phyloP scores from a whole-genome alignment of 345 rosid species.

The Psidium guajava region DNA sequence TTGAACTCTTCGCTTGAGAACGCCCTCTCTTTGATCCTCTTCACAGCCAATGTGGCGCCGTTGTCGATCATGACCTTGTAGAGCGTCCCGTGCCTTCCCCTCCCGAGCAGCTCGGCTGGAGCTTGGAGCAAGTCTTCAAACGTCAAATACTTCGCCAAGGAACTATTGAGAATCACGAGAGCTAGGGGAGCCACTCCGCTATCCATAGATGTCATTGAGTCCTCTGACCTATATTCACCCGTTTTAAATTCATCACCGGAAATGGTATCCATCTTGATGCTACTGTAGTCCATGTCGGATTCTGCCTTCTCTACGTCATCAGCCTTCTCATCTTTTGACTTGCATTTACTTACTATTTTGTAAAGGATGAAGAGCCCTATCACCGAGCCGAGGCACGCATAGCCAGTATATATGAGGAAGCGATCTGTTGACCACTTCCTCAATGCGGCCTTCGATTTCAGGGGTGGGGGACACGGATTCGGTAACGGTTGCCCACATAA shows the following conservation, averaged over 20 bases:
- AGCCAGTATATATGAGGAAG: constrained; percentile 6
- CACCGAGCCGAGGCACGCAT: neutral
- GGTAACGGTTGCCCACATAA: constrained; percentile 1
- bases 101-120: constrained; percentile 5
- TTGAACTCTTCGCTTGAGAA: neutral
- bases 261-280: neutral
- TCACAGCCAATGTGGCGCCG: constrained; percentile 1
- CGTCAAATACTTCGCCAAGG: neutral
- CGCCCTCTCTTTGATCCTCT: constrained; percentile 5
- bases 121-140: constrained; percentile 7
- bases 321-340: neutral
- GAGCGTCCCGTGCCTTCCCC: constrained; percentile 6
- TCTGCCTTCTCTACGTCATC: neutral
- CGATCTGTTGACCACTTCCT: neutral
- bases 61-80: constrained; percentile 6
- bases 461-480: neutral
- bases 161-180: constrained; percentile 2
- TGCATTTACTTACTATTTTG: neutral
- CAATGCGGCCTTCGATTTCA: neutral
- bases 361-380: neutral
- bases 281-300: neutral
- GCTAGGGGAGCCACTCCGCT: neutral
- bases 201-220: constrained; percentile 6
- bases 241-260: neutral
- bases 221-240: neutral